Evolutionary conservation across 2,329 filamentous ascomycete species (phyloP).

Genomic region (Cercospora sp.): DNA sequence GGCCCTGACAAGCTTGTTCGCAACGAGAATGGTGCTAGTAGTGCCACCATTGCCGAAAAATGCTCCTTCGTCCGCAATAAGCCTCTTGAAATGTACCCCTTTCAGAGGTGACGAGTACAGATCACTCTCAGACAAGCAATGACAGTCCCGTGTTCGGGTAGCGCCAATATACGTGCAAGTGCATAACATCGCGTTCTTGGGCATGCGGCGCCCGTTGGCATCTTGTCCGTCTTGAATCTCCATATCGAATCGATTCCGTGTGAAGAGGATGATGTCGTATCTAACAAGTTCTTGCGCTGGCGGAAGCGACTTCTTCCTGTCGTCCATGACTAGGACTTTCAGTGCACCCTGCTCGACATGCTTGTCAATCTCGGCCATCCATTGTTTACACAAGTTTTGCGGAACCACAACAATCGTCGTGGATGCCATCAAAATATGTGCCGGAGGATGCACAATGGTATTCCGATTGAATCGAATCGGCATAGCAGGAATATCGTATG

Average conservation of each 20-base stretch:
- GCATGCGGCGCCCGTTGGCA: constrained; percentile 44
- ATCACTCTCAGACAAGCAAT: constrained; percentile 44
- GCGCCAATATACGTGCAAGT: constrained; percentile 48
- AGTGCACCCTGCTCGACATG: constrained; percentile 65
- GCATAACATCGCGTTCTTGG: constrained; percentile 35
- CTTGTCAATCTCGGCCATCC: constrained; percentile 76
- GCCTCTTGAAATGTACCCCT: constrained; percentile 76
- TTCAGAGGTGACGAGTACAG: constrained; percentile 63
- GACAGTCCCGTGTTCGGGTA: constrained; percentile 47
- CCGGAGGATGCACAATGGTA: constrained; percentile 43
- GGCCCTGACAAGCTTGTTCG: constrained; percentile 56
- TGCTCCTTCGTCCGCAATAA: constrained; percentile 92
- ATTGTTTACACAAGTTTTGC: constrained; percentile 79
- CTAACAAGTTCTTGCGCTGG: constrained; percentile 57
- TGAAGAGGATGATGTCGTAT: constrained; percentile 78
- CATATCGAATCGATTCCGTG: constrained; percentile 69
- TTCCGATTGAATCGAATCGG: constrained; percentile 46
- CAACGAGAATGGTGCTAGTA: constrained; percentile 59
- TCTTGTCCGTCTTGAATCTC: constrained; percentile 59
- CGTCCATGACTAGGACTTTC: constrained; percentile 61
- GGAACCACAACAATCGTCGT: constrained; percentile 79
- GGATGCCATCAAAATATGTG: constrained; percentile 63
- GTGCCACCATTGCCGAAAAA: constrained; percentile 72
- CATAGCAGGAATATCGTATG: constrained; percentile 46
- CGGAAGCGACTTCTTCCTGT: constrained; percentile 57